These are phyloP conservation scores for Panellus pusillus DNA, from an alignment of 768 basidiomycete species.

Conservation along the genomic window DNA sequence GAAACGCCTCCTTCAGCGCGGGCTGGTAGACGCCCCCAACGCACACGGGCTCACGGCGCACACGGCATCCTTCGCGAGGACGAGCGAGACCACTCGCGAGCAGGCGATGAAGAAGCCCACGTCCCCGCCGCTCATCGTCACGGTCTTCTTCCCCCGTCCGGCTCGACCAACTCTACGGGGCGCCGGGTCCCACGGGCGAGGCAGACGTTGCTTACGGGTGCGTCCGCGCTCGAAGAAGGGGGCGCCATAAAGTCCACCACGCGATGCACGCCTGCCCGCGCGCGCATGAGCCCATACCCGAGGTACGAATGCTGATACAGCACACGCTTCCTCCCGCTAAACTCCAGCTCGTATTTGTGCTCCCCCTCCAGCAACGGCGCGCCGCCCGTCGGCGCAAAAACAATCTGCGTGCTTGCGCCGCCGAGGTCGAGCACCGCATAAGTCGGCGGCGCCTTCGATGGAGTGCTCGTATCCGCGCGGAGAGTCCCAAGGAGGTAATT, in stretches of 20 bases:
- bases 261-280: slow-evolving; percentile 80
- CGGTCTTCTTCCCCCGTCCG: slow-evolving; percentile 47
- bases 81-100: slow-evolving; percentile 77
- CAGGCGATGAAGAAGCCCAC: slow-evolving; percentile 87
- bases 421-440: slow-evolving; percentile 96
- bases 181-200: slow-evolving; percentile 65
- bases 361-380: slow-evolving; percentile 68
- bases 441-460: slow-evolving; percentile 45
- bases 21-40: slow-evolving; percentile 97
- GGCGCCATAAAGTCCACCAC: slow-evolving; percentile 82
- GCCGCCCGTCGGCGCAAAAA: slow-evolving; percentile 82
- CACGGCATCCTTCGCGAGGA: slow-evolving; percentile 94
- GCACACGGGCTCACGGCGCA: slow-evolving; percentile 94
- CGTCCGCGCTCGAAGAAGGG: slow-evolving; percentile 2
- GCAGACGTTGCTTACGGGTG: slow-evolving; percentile 74
- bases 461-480: slow-evolving; percentile 43
- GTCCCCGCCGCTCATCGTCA: slow-evolving; percentile 85
- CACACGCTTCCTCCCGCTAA: slow-evolving; percentile 68
- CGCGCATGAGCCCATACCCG: slow-evolving; percentile 93
- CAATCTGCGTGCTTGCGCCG: slow-evolving; percentile 96
- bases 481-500: slow-evolving; percentile 88
- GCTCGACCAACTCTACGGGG: slow-evolving; percentile 62
- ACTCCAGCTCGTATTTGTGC: slow-evolving; percentile 84
- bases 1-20: slow-evolving; percentile 84
- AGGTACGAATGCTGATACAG: slow-evolving; percentile 98